These are phyloP conservation scores for Penstemon newberryi DNA, from an alignment of 257 asterid species.

Conservation along the genomic window DNA sequence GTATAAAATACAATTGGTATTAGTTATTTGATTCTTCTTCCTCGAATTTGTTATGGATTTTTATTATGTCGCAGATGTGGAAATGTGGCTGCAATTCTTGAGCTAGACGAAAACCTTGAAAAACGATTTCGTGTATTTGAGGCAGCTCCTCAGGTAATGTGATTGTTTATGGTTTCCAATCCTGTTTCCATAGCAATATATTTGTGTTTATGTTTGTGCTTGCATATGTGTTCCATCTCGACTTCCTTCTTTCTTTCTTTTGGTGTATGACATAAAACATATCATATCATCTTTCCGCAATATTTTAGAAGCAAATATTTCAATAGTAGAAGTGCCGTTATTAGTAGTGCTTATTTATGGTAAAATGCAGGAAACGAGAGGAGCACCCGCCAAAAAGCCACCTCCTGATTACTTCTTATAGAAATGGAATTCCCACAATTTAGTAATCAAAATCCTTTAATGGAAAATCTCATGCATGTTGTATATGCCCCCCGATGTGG, in stretches of 20 bases:
- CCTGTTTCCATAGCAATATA: background rate
- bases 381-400: constrained; percentile 75
- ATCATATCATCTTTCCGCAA: background rate
- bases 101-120: constrained; percentile 82
- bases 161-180: background rate
- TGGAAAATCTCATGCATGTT: constrained; percentile 19
- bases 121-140: constrained; percentile 79
- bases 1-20: constrained; percentile 28
- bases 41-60: constrained; percentile 17
- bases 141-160: constrained; percentile 92
- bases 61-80: constrained; percentile 68
- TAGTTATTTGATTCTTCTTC: constrained; percentile 1
- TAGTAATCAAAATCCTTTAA: constrained; percentile 10
- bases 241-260: background rate
- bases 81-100: constrained; percentile 94
- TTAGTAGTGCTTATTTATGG: background rate
- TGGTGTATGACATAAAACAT: background rate
- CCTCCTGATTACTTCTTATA: constrained; percentile 94
- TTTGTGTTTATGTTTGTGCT: background rate
- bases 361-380: constrained; percentile 84
- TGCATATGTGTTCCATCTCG: too few relatives aligned
- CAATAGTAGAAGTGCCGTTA: background rate
- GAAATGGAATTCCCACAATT: constrained; percentile 15
- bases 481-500: constrained; percentile 20
- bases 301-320: background rate